These are phyloP conservation scores for Colletotrichum horii DNA, from an alignment of 2,329 filamentous ascomycete species.

Conservation along the genomic window DNA sequence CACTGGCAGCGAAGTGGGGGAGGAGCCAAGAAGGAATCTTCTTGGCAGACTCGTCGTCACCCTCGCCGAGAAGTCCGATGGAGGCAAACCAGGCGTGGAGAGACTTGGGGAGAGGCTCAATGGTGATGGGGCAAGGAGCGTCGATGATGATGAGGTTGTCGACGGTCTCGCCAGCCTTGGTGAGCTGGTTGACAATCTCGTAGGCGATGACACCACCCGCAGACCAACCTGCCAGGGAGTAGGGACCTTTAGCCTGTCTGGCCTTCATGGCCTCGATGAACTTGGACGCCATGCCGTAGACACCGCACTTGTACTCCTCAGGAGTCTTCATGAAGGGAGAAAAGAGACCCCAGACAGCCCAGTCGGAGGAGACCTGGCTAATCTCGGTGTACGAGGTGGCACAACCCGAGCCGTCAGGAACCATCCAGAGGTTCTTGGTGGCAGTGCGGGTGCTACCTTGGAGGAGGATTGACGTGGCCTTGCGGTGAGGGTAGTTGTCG, in stretches of 20 bases:
- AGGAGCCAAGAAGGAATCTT: conserved; percentile 76
- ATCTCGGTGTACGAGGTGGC: conserved; percentile 73
- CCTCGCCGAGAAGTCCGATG: conserved; percentile 73
- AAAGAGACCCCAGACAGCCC: conserved; percentile 60
- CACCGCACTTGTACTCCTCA: conserved; percentile 59
- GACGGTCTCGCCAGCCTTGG: conserved; percentile 60
- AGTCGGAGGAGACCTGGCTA: conserved; percentile 51
- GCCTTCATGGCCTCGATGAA: conserved; percentile 65
- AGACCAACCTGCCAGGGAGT: conserved; percentile 76
- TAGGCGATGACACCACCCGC: conserved; percentile 77
- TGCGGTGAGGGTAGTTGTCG: conserved; percentile 55
- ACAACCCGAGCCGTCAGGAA: conserved; percentile 61
- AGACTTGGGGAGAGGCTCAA: conserved; percentile 68
- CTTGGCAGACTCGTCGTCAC: conserved; percentile 47
- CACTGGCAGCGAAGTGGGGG: conserved; percentile 73
- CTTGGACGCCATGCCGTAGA: conserved; percentile 59
- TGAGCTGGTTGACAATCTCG: conserved; percentile 67
- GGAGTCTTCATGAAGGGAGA: conserved; percentile 70
- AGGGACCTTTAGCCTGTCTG: conserved; percentile 72
- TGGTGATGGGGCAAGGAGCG: conserved; percentile 68
- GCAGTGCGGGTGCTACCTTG: conserved; percentile 53
- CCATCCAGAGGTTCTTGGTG: conserved; percentile 56
- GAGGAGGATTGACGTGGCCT: conserved; percentile 49
- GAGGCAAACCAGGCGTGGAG: conserved; percentile 76
- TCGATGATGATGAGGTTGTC: conserved; percentile 70